phyloP scores from a whole-genome alignment of 306 rosid genomes.

The Quercus rubra region DNA sequence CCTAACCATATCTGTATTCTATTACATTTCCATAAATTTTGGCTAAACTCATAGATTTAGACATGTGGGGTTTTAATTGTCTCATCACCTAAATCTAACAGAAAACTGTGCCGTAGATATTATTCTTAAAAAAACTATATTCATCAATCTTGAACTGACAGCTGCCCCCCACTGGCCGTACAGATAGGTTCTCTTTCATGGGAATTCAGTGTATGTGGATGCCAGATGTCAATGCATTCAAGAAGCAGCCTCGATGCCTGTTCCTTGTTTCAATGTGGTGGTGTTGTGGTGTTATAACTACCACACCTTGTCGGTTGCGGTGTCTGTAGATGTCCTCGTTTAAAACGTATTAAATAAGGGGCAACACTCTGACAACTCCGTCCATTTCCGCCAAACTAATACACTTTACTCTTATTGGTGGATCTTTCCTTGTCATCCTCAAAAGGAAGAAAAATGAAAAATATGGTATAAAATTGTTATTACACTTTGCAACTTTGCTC shows the following conservation, averaged over 20 bases:
- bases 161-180: conserved; percentile 42
- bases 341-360: conserved; percentile 10
- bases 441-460: neutral
- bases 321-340: conserved; percentile 37
- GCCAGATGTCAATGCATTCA: conserved; percentile 33
- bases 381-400: conserved; percentile 26
- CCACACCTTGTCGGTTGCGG: conserved; percentile 44
- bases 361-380: neutral
- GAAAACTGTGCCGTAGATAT: neutral
- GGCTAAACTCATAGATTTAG: conserved; percentile 13
- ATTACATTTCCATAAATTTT: conserved; percentile 5
- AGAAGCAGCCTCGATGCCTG: conserved; percentile 17
- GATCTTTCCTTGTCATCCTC: conserved; percentile 11
- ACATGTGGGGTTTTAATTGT: neutral
- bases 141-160: conserved; percentile 27
- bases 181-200: conserved; percentile 21
- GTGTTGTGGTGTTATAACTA: conserved; percentile 21
- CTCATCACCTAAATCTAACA: neutral
- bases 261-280: conserved; percentile 9
- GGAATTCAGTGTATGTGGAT: conserved; percentile 38
- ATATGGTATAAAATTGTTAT: neutral
- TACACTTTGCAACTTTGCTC: neutral
- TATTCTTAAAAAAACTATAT: conserved; percentile 9
- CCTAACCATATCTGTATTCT: conserved; percentile 4
- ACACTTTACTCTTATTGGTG: conserved; percentile 35